Evolutionary conservation across 495 filamentous ascomycete species (phyloP), one percentile per base, ranked within the genome.

Genomic region (Penicillium longicatenatum): DNA sequence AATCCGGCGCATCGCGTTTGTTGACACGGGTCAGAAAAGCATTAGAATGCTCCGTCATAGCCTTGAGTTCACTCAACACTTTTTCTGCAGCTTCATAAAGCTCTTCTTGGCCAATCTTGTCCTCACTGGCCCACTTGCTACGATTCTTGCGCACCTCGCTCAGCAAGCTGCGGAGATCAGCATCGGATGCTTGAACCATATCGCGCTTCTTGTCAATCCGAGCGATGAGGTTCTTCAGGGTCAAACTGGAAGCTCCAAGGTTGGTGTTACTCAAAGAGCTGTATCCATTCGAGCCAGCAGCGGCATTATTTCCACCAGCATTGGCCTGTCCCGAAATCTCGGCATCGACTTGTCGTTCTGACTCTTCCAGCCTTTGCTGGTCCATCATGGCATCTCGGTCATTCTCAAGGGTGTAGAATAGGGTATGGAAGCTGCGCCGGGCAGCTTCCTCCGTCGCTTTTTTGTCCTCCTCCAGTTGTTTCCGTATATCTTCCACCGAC

Each of bases 51-150:
- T 98, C 93, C 6, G 93, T 97, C 79, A 93, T 90, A 17, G 93
- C 95, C 68, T 97, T 97, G 35, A 99, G 85, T 66, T 97, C 92
- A 67, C 89, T 93, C 52, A 98, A 78, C 20, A 99, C 94, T 76
- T 96, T 97, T 66, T 99, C 94, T 16, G 92, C 81, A 10, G 94
- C 88, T 75, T 99, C 94, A 66, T 99, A 99, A 4, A 99, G 83
- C 74, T 99, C 94, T 65, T 98, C 94, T 73, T 99, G 94, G 55
- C 91, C 91, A 51, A 99, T 86, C 61, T 93, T 93, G 53, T 99
- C 94, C 70, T 97, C 94, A 71, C 86, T 97, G 19, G 94, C 94
- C 94, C 94, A 99, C 72, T 99, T 99, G 70, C 93, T 97, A 61
- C 94, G 80, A 66, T 97, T 96, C 67, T 98, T 98, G 52, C 94